Evolutionary conservation across 2,329 filamentous ascomycete genomes (phyloP).

Genomic region (Coniochaeta pulveracea): DNA sequence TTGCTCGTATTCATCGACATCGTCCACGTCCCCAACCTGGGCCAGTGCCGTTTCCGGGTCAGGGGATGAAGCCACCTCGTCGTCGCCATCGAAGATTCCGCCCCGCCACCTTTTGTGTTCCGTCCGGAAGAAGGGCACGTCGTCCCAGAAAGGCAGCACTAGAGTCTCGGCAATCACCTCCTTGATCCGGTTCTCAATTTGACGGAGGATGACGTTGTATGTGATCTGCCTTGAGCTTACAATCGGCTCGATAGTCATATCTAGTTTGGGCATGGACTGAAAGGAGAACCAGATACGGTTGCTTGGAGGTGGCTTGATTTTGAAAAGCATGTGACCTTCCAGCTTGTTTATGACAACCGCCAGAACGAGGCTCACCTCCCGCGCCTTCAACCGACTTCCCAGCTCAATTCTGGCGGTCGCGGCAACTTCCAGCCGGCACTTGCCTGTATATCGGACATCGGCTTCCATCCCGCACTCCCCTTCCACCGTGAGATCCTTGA

Average conservation of each 20-base stretch:
- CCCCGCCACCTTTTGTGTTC: conserved; percentile 68
- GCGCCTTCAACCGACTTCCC: conserved; percentile 74
- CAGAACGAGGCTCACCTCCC: conserved; percentile 81
- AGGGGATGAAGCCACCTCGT: conserved; percentile 26
- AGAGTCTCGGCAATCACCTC: conserved; percentile 88
- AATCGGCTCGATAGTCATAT: conserved; percentile 89
- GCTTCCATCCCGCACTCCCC: conserved; percentile 81
- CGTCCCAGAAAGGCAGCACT: conserved; percentile 92
- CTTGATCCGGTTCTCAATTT: conserved; percentile 90
- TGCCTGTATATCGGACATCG: conserved; percentile 80
- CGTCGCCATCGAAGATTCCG: conserved; percentile 62
- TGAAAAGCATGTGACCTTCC: conserved; percentile 73
- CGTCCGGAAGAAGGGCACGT: conserved; percentile 82
- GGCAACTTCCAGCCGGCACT: conserved; percentile 79
- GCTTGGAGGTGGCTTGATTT: conserved; percentile 88
- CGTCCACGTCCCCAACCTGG: conserved; percentile 34
- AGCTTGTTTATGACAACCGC: conserved; percentile 76
- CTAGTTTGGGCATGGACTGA: conserved; percentile 85
- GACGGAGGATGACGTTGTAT: conserved; percentile 79
- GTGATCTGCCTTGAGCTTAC: conserved; percentile 94
- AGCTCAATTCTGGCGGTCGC: conserved; percentile 90
- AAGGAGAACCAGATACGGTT: conserved; percentile 97
- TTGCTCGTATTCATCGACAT: conserved; percentile 33
- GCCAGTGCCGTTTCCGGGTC: conserved; percentile 26
- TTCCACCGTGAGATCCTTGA: conserved; percentile 84